phyloP scores from a whole-genome alignment of 495 filamentous ascomycete genomes.

The Hypomontagnella submonticulosa region DNA sequence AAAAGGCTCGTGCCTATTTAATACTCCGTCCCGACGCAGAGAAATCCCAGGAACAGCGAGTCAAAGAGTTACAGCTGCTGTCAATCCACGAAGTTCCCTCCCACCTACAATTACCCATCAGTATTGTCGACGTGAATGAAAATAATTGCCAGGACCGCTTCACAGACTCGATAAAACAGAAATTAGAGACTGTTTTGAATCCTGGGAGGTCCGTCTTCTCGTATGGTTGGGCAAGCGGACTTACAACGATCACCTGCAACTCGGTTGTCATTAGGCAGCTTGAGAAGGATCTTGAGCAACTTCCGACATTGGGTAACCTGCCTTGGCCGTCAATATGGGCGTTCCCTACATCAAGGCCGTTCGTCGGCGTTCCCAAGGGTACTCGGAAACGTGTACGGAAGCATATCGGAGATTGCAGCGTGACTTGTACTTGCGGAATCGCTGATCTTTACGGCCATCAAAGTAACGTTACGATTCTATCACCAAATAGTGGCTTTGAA shows the following conservation, averaged over 20 bases:
- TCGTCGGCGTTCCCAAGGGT: constrained; percentile 42
- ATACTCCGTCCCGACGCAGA: constrained; percentile 42
- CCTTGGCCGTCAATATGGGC: constrained; percentile 48
- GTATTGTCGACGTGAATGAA: constrained; percentile 38
- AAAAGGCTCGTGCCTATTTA: constrained; percentile 50
- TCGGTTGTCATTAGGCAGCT: constrained; percentile 44
- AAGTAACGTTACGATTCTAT: constrained; percentile 38
- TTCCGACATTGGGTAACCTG: constrained; percentile 26
- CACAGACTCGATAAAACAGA: constrained; percentile 25
- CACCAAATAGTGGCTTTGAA: neutral
- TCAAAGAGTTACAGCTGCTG: constrained; percentile 39
- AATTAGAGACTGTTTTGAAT: constrained; percentile 32
- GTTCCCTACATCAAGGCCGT: constrained; percentile 45
- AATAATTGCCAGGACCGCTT: constrained; percentile 22
- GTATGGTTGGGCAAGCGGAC: constrained; percentile 46
- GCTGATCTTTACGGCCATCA: constrained; percentile 37
- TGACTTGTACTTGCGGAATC: constrained; percentile 40
- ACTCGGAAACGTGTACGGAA: constrained; percentile 34
- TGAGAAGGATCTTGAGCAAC: constrained; percentile 44
- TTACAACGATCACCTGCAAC: constrained; percentile 49
- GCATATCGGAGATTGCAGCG: constrained; percentile 44
- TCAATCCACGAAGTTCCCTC: constrained; percentile 46
- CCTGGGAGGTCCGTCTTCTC: constrained; percentile 48
- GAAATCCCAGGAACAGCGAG: constrained; percentile 36
- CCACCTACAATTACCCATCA: constrained; percentile 45